A percentile compares a stretch with the other conserved stretches of the same genome.
phyloP scores from a whole-genome alignment of 176 grass and related monocot species.

The Saccharum officinarum region DNA sequence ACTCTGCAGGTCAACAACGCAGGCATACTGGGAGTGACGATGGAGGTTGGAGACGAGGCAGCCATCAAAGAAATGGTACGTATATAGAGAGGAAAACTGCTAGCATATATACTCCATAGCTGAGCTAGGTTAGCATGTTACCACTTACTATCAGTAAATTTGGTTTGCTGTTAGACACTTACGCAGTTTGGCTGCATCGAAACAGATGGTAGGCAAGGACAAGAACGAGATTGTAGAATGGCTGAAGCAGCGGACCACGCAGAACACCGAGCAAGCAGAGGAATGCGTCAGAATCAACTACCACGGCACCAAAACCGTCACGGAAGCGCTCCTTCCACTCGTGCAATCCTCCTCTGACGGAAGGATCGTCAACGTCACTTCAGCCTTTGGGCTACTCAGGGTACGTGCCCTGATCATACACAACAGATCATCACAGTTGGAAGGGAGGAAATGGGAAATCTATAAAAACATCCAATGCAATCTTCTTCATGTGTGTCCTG shows the following conservation, averaged over 20 bases:
- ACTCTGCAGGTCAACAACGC: slow-evolving; percentile 39
- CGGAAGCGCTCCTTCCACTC: slow-evolving; percentile 49
- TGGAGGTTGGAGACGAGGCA: not conserved
- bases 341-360: slow-evolving; percentile 42
- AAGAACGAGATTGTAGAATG: not conserved
- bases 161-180: not conserved
- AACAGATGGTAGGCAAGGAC: slow-evolving; percentile 8
- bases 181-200: not conserved
- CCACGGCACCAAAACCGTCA: slow-evolving; percentile 50
- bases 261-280: slow-evolving; percentile 44
- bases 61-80: slow-evolving; percentile 1
- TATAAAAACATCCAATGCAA: not conserved
- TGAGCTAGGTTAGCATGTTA: not conserved
- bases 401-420: slow-evolving; percentile 8
- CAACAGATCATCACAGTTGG: not conserved
- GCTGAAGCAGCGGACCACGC: slow-evolving; percentile 26
- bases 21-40: slow-evolving; percentile 13
- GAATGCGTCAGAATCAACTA: slow-evolving; percentile 62
- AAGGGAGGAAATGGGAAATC: not conserved
- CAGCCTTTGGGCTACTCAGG: slow-evolving; percentile 30
- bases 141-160: no score
- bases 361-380: slow-evolving; percentile 60
- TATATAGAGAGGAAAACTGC: not conserved
- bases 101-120: not conserved
- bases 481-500: not conserved